phyloP scores from a whole-genome alignment of 2,329 filamentous ascomycete genomes.

The Colletotrichum tofieldiae region DNA sequence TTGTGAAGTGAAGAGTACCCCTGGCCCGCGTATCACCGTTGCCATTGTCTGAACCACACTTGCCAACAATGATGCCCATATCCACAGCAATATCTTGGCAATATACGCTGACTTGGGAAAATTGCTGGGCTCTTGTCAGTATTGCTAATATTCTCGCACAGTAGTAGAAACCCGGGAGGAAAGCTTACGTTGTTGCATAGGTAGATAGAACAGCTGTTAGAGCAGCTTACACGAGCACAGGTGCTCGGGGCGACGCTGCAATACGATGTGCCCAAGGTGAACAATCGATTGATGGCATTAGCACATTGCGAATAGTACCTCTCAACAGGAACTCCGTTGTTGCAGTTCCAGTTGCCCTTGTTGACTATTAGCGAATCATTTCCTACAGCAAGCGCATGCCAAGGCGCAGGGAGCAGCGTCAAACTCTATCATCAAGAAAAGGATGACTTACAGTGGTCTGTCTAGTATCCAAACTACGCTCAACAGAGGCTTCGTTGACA shows the following conservation, averaged over 20 bases:
- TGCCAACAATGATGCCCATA: slow-evolving; percentile 5
- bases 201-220: slow-evolving; percentile 28
- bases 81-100: slow-evolving; percentile 12
- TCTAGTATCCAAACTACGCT: slow-evolving; percentile 4
- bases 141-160: too few species aligned
- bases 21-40: slow-evolving; percentile 6
- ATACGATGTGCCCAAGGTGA: slow-evolving; percentile 9
- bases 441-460: slow-evolving; percentile 13
- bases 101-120: slow-evolving; percentile 1
- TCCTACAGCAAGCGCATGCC: background rate
- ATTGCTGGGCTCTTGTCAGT: background rate
- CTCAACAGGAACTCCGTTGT: background rate
- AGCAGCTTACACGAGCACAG: slow-evolving; percentile 32
- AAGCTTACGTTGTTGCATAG: slow-evolving; percentile 35
- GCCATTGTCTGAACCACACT: slow-evolving; percentile 7
- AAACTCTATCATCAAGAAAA: background rate
- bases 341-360: slow-evolving; percentile 13
- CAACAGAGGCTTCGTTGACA: background rate
- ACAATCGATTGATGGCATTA: slow-evolving; percentile 4
- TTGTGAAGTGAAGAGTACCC: background rate
- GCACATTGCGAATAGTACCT: slow-evolving; percentile 17
- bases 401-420: background rate
- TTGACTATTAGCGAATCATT: background rate
- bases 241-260: slow-evolving; percentile 19
- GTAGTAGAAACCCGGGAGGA: too few species aligned